A percentile compares a stretch with the other conserved stretches of the same genome.
phyloP scores from a whole-genome alignment of 2,329 filamentous ascomycete genomes.

The Pseudogymnoascus sp. region DNA sequence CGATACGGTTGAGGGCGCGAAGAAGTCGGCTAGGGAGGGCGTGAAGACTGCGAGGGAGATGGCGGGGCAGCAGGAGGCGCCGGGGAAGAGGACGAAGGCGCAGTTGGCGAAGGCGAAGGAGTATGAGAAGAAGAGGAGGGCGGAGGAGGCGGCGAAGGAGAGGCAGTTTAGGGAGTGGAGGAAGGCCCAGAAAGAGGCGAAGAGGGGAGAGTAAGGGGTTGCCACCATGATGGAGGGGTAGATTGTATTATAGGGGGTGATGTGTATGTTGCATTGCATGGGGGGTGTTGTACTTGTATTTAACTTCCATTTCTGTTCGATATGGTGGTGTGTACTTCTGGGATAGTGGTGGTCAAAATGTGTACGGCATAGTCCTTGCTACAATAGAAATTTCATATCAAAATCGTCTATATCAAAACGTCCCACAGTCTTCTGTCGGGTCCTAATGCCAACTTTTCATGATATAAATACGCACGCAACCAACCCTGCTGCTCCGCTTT shows the following conservation, averaged over 20 bases:
- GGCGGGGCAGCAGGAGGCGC: constrained; percentile 28
- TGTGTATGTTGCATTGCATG: constrained; percentile 7
- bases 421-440: background rate
- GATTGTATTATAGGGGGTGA: background rate
- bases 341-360: background rate
- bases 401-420: background rate
- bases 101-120: constrained; percentile 12
- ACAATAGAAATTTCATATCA: constrained; percentile 7
- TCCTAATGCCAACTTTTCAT: background rate
- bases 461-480: background rate
- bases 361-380: background rate
- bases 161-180: constrained; percentile 9
- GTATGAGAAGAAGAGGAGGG: constrained; percentile 19
- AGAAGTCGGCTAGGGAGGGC: constrained; percentile 23
- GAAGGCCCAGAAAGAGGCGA: constrained; percentile 11
- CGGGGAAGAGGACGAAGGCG: constrained; percentile 15
- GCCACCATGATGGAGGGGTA: background rate
- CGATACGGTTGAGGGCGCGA: constrained; percentile 24
- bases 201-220: constrained; percentile 1
- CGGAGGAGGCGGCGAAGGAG: constrained; percentile 14
- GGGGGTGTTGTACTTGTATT: constrained; percentile 1
- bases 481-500: background rate
- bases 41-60: constrained; percentile 28
- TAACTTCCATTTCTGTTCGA: constrained; percentile 4
- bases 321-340: background rate